A percentile compares a stretch with the other conserved stretches of the same genome.
These are phyloP conservation scores for Chrysoporthe puriensis DNA, from an alignment of 2,329 filamentous ascomycete genomes.

Conservation along the genomic window DNA sequence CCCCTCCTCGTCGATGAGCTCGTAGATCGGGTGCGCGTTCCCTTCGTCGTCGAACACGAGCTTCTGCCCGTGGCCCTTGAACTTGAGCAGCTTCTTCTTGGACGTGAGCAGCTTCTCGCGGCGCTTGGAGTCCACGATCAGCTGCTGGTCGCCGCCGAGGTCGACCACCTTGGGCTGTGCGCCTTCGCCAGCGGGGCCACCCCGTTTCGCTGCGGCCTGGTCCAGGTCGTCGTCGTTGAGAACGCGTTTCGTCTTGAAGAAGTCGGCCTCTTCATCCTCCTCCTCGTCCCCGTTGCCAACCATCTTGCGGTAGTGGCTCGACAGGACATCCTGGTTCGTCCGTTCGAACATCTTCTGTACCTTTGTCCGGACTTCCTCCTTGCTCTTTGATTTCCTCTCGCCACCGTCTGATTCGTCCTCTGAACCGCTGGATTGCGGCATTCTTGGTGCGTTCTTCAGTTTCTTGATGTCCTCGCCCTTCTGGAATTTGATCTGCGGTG, in stretches of 20 bases:
- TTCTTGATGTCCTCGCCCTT: conserved; percentile 87
- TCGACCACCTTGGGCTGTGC: conserved; percentile 63
- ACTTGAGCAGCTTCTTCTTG: conserved; percentile 91
- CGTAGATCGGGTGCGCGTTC: conserved; percentile 81
- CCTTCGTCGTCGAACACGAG: conserved; percentile 93
- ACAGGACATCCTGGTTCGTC: conserved; percentile 92
- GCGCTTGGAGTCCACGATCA: conserved; percentile 91
- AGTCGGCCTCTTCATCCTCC: conserved; percentile 67
- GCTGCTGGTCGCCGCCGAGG: conserved; percentile 69
- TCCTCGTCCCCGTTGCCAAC: conserved; percentile 55
- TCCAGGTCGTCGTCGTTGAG: conserved; percentile 71
- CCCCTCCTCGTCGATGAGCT: conserved; percentile 81
- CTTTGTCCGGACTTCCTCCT: conserved; percentile 82
- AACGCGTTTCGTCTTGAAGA: conserved; percentile 88
- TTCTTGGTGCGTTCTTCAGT: conserved; percentile 82
- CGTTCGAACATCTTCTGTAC: conserved; percentile 98
- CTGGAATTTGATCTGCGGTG: conserved; percentile 90
- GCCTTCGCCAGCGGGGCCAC: conserved; percentile 41
- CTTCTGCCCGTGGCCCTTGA: conserved; percentile 84
- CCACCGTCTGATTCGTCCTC: conserved; percentile 56
- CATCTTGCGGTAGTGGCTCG: conserved; percentile 90
- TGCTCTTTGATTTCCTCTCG: conserved; percentile 59
- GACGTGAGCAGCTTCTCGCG: conserved; percentile 93
- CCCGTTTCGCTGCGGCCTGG: conserved; percentile 48
- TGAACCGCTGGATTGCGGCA: conserved; percentile 65